Conservation (phyloP, 2,329 filamentous ascomycete species). For the Aspergillus sp. region DNA sequence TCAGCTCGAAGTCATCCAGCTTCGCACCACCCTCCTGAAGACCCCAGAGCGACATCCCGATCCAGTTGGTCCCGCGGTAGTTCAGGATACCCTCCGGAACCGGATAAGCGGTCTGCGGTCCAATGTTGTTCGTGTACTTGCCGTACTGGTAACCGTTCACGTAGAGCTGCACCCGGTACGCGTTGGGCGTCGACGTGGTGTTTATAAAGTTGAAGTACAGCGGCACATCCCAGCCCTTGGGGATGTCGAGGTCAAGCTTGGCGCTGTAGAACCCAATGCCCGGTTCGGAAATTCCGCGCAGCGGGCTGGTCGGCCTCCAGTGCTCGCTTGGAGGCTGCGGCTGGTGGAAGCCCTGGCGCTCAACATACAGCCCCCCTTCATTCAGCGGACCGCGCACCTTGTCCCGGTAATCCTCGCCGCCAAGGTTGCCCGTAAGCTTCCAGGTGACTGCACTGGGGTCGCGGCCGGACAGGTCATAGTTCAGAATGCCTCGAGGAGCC, state of each 20-base stretch:
- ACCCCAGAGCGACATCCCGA: constrained; percentile 62
- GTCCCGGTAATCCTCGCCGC: constrained; percentile 47
- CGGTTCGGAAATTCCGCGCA: constrained; percentile 34
- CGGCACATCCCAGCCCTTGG: constrained; percentile 47
- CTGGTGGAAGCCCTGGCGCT: constrained; percentile 48
- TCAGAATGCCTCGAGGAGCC: constrained; percentile 47
- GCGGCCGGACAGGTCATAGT: constrained; percentile 32
- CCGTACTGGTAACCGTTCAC: constrained; percentile 71
- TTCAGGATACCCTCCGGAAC: constrained; percentile 66
- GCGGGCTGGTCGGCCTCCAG: constrained; percentile 27
- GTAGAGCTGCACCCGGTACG: constrained; percentile 56
- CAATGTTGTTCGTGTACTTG: constrained; percentile 60
- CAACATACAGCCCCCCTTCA: constrained; percentile 48
- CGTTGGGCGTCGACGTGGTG: constrained; percentile 40
- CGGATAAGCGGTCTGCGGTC: constrained; percentile 61
- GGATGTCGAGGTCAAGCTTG: constrained; percentile 43
- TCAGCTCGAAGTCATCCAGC: constrained; percentile 46
- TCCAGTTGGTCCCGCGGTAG: constrained; percentile 59
- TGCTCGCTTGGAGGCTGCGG: constrained; percentile 34
- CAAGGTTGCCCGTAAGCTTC: constrained; percentile 53
- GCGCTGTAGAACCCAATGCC: constrained; percentile 47
- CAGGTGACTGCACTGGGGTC: constrained; percentile 33
- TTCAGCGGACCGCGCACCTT: constrained; percentile 46
- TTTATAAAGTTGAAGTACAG: constrained; percentile 43
- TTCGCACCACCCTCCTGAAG: constrained; percentile 49